phyloP scores from a whole-genome alignment of 148 eudicot genomes.

The Cornus suecica region DNA sequence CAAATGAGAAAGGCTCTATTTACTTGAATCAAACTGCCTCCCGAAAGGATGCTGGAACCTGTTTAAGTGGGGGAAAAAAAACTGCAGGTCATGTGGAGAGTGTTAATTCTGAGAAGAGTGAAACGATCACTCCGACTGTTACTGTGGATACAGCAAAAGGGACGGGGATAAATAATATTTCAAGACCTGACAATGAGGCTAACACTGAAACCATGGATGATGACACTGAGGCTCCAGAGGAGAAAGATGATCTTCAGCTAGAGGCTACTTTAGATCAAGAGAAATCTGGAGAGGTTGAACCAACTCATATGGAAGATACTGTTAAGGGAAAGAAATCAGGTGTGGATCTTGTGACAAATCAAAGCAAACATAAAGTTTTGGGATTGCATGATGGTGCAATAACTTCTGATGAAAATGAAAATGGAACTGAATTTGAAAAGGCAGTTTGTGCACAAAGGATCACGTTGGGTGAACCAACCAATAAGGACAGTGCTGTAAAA shows the following conservation, averaged over 20 bases:
- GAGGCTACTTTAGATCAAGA: conserved; percentile 10
- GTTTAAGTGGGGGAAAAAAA: conserved; percentile 19
- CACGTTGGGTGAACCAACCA: conserved; percentile 21
- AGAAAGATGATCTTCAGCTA: conserved; percentile 23
- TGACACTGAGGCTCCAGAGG: conserved; percentile 62
- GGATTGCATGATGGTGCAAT: not conserved
- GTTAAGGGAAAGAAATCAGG: not conserved
- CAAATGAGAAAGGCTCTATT: conserved; percentile 39
- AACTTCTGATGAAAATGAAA: conserved; percentile 19
- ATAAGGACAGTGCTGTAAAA: conserved; percentile 21
- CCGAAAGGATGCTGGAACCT: conserved; percentile 21
- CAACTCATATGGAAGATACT: not conserved
- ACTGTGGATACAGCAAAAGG: conserved; percentile 8
- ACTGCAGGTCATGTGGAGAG: conserved; percentile 4
- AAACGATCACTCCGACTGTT: conserved; percentile 13
- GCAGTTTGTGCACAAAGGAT: conserved; percentile 12
- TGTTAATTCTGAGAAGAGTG: conserved; percentile 16
- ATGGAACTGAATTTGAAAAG: conserved; percentile 21
- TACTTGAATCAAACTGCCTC: conserved; percentile 19
- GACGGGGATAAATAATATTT: conserved; percentile 11
- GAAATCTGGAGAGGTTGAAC: conserved; percentile 17
- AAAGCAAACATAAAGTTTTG: not conserved
- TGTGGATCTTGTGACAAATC: not conserved
- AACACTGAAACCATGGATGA: conserved; percentile 33
- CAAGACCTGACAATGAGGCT: conserved; percentile 13